These are phyloP conservation scores for Parathielavia appendiculata DNA, from an alignment of 495 filamentous ascomycete genomes.

Conservation along the genomic window DNA sequence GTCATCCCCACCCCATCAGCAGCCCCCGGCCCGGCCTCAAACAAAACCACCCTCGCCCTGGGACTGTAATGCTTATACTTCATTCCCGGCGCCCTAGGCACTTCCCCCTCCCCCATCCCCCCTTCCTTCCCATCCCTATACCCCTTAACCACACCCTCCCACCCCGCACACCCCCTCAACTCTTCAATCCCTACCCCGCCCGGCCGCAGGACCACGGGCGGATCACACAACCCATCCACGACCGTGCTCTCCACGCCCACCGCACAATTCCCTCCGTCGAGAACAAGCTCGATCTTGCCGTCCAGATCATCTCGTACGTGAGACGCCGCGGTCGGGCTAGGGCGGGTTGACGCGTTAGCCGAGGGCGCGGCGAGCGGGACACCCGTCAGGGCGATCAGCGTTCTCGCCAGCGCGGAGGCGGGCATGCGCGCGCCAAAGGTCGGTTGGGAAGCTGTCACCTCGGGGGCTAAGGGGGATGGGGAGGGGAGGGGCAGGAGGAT, in stretches of 20 bases:
- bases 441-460: conserved; percentile 75
- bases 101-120: conserved; percentile 44
- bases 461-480: conserved; percentile 68
- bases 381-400: conserved; percentile 70
- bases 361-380: conserved; percentile 88
- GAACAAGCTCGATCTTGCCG: conserved; percentile 77
- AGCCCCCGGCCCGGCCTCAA: conserved; percentile 48
- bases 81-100: conserved; percentile 89
- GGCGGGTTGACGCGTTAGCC: conserved; percentile 89
- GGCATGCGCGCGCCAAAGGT: conserved; percentile 94
- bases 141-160: conserved; percentile 68
- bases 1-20: conserved; percentile 15
- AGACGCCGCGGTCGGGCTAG: conserved; percentile 79
- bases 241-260: conserved; percentile 97
- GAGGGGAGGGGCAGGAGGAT: conserved; percentile 78
- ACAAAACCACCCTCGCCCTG: conserved; percentile 78
- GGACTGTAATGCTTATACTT: conserved; percentile 99
- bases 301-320: conserved; percentile 84
- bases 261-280: conserved; percentile 74
- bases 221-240: conserved; percentile 77
- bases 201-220: conserved; percentile 77
- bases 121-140: conserved; percentile 58
- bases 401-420: conserved; percentile 71
- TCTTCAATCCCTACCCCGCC: conserved; percentile 89
- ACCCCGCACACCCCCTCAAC: conserved; percentile 64